Base-by-base conservation (phyloP, 208 protist genomes). In the Acanthamoeba sp. region DNA sequence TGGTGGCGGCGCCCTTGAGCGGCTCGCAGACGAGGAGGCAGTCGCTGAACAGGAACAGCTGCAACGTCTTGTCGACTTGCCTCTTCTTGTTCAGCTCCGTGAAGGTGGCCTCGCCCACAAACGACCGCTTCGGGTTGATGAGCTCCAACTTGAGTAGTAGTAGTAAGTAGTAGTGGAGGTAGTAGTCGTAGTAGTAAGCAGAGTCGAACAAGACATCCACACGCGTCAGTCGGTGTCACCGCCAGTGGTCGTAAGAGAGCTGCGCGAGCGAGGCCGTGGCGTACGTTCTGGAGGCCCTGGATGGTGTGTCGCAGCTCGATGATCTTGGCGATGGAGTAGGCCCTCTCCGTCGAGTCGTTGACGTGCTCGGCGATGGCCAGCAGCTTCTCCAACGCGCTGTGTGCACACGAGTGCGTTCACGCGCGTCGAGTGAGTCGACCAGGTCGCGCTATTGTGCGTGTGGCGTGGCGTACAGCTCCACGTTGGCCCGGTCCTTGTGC, bases 131-230 rank as follows among this genome's bases (percentile, higher is more conserved):
- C 24, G 71, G 71, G 9, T 82, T 82, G 71, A 82, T 82, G 36
- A 82, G 40, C 40, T 82, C 71, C 71, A 82, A 82, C 71, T 82
- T n/a, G n/a, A n/a, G n/a, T n/a, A n/a, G n/a, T n/a, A n/a, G n/a
- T n/a, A n/a, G n/a, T n/a, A n/a, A n/a, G n/a, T n/a, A n/a, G 66
- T 76, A 76, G 66, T 40, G 66, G 1, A 27, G 32, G 32, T 32
- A n/a, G n/a, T n/a, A n/a, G n/a, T n/a, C n/a, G n/a, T n/a, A n/a
- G n/a, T n/a, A n/a, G n/a, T n/a, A n/a, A n/a, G n/a, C n/a, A n/a
- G n/a, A n/a, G n/a, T n/a, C n/a, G n/a, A n/a, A n/a, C n/a, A n/a
- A n/a, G n/a, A n/a, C n/a, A n/a, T n/a, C n/a, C n/a, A n/a, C n/a
- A n/a, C n/a, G n/a, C n/a, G n/a, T n/a, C n/a, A n/a, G n/a, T n/a